Evolutionary conservation across 352 stramenopile genomes (phyloP), one percentile per base, ranked within the genome.

Genomic region (Pythium phragmiticola): DNA sequence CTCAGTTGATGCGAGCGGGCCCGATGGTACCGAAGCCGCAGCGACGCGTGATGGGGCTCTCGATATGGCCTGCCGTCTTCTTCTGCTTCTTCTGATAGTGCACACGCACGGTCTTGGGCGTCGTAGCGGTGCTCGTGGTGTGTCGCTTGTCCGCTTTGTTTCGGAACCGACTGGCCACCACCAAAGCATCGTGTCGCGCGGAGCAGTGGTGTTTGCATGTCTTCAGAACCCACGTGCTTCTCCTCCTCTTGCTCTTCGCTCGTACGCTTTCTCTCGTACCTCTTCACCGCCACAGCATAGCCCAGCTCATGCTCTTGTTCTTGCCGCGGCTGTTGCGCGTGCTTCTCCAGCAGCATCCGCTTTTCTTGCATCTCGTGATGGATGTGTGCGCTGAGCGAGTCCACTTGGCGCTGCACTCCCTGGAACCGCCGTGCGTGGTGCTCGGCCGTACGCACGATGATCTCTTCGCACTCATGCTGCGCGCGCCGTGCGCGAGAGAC

Each of bases 381-480:
- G 37, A 60, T 8, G 26, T 5, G 26, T 41, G 11, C 30, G 7
- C 16, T 16, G 0, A 57, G 30, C 12, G 34, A 19, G 6, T 21
- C 16, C n/a, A 61, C 16, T 17, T 55, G 57, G n/a, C 16, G 54
- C 19, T 48, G 30, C 14, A 60, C 17, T 14, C 13, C 3, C 17
- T 43, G 56, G 23, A 62, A 7, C 7, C 54, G 57, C 4, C 43
- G 50, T 14, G 55, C 39, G n/a, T 66, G 64, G 43, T 59, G 37
- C 57, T 70, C 64, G n/a, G 57, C 57, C 23, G 57, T 45, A 12
- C 45, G 50, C n/a, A 63, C 45, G 7, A 66, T 36, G 19, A 70
- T 41, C 42, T 58, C 51, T 39, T 66, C 30, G 12, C 48, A 63
- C 45, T 62, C 64, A 36, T 60, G 64, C 58, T 70, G 64, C 23